Evolutionary conservation across 2,329 filamentous ascomycete species (phyloP).

Genomic region (Meredithiella fracta): DNA sequence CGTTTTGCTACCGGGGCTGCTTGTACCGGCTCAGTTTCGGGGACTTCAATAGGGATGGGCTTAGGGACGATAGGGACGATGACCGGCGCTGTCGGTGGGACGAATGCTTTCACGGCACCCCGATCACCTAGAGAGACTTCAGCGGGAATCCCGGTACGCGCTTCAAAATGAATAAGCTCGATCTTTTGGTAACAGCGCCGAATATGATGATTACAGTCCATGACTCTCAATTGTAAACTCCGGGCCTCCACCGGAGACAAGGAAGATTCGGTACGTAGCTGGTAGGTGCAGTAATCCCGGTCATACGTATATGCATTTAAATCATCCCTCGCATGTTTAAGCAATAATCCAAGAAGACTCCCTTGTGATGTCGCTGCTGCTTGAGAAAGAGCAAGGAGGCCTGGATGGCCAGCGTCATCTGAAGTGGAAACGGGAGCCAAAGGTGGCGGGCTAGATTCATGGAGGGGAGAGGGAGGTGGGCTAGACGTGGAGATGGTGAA

Average conservation of each 20-base stretch:
- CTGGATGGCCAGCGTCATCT: background rate
- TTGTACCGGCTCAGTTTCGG: constrained; percentile 10
- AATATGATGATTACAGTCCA: constrained; percentile 30
- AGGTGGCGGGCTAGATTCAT: background rate
- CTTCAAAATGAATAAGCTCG: constrained; percentile 20
- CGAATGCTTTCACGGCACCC: constrained; percentile 14
- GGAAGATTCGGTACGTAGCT: constrained; percentile 20
- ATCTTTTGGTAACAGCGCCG: constrained; percentile 27
- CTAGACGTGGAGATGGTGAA: constrained; percentile 7
- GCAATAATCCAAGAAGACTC: constrained; percentile 10
- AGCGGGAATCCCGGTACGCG: constrained; percentile 17
- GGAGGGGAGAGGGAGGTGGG: background rate
- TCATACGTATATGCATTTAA: constrained; percentile 28
- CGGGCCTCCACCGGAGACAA: constrained; percentile 27
- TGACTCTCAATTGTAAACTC: constrained; percentile 26
- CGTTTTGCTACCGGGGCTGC: constrained; percentile 11
- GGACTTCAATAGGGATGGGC: constrained; percentile 11
- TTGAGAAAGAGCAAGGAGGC: constrained; percentile 7
- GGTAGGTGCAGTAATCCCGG: constrained; percentile 25
- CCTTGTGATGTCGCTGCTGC: constrained; percentile 8
- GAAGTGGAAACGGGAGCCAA: no score
- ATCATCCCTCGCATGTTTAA: constrained; percentile 26
- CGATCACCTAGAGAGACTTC: constrained; percentile 13
- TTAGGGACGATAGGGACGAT: constrained; percentile 6
- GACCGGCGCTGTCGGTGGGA: constrained; percentile 6